These are phyloP conservation scores for Claviceps arundinis DNA, from an alignment of 2,329 filamentous ascomycete genomes.

Conservation along the genomic window DNA sequence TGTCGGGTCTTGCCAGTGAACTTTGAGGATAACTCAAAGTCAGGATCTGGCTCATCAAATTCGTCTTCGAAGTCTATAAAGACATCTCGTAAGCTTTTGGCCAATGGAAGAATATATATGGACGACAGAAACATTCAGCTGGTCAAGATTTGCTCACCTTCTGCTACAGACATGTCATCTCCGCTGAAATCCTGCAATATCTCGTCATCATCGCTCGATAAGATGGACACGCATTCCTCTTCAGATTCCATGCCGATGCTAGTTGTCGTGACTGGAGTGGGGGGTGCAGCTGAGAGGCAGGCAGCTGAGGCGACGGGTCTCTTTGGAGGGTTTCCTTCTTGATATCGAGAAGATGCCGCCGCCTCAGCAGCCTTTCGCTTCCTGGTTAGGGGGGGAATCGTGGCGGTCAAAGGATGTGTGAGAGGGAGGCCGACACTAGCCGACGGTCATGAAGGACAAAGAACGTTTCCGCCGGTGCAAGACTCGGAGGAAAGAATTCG, in stretches of 20 bases:
- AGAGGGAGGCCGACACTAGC: background rate
- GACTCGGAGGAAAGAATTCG: background rate
- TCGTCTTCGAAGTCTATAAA: conserved; percentile 41
- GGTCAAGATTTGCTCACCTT: conserved; percentile 26
- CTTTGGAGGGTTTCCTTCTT: conserved; percentile 34
- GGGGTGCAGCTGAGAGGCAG: conserved; percentile 33
- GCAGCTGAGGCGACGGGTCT: conserved; percentile 43
- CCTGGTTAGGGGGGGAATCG: conserved; percentile 45
- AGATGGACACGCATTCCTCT: conserved; percentile 79
- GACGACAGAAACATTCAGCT: background rate
- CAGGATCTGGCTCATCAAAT: conserved; percentile 42
- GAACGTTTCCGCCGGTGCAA: background rate
- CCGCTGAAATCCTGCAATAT: conserved; percentile 67
- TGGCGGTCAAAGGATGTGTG: conserved; percentile 23
- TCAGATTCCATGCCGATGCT: conserved; percentile 78
- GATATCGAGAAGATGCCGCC: conserved; percentile 36
- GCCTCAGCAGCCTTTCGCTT: conserved; percentile 55
- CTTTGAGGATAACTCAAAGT: conserved; percentile 37
- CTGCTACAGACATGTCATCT: conserved; percentile 46
- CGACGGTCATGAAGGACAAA: background rate
- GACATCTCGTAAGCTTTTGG: background rate
- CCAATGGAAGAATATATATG: background rate
- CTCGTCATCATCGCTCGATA: conserved; percentile 62
- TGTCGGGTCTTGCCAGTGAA: conserved; percentile 59
- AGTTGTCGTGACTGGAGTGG: conserved; percentile 41